A percentile compares a stretch with the other conserved stretches of the same genome.
Evolutionary conservation across 2,329 filamentous ascomycete species (phyloP).

Genomic region (Diaporthe destruens): DNA sequence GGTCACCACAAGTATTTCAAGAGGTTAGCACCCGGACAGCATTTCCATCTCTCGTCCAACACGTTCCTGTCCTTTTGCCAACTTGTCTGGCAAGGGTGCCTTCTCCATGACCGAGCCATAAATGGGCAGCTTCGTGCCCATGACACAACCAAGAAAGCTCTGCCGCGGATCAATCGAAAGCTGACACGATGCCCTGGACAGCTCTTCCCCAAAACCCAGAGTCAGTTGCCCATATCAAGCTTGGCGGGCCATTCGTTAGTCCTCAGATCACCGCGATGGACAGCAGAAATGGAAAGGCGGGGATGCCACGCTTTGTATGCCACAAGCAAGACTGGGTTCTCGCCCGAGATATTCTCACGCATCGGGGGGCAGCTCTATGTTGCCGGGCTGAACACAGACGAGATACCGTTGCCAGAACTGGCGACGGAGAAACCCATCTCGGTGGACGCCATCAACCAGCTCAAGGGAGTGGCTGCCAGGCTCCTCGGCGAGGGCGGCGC

Average conservation of each 20-base stretch:
- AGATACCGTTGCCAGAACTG: conserved; percentile 69
- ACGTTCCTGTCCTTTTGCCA: neutral
- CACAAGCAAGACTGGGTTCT: conserved; percentile 68
- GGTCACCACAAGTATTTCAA: conserved; percentile 76
- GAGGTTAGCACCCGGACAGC: conserved; percentile 44
- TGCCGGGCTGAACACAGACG: conserved; percentile 75
- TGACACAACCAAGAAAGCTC: neutral
- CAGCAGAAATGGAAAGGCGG: conserved; percentile 55
- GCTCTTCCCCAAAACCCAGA: conserved; percentile 70
- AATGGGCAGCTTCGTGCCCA: neutral
- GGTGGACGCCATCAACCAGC: conserved; percentile 58
- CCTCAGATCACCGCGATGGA: conserved; percentile 70
- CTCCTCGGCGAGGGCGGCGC: conserved; percentile 59
- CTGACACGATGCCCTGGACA: conserved; percentile 3
- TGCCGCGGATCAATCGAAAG: neutral
- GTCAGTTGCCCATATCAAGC: conserved; percentile 68
- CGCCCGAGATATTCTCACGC: conserved; percentile 79
- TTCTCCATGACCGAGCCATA: neutral
- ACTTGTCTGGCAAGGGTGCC: neutral
- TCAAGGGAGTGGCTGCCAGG: conserved; percentile 62
- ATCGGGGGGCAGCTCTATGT: conserved; percentile 78
- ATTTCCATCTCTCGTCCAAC: neutral
- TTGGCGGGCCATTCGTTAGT: conserved; percentile 81
- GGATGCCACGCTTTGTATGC: conserved; percentile 79
- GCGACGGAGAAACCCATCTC: conserved; percentile 65